phyloP scores from a whole-genome alignment of 208 protist species.

The Trypanosoma rangeli region DNA sequence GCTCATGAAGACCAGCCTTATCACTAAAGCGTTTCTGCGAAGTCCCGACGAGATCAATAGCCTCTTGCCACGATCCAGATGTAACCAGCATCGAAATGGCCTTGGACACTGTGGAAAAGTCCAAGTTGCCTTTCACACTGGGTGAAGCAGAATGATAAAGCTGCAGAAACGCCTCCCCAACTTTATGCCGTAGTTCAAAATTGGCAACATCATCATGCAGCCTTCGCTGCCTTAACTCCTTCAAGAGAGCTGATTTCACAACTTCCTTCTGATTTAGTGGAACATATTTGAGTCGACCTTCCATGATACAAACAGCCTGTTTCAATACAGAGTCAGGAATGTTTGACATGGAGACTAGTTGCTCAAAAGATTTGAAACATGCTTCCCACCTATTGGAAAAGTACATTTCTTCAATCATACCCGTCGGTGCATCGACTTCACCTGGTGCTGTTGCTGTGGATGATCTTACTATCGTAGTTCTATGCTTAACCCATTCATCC shows the following conservation, averaged over 20 bases:
- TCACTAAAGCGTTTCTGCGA: slow-evolving; percentile 44
- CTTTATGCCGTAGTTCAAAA: slow-evolving; percentile 26
- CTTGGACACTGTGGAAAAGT: slow-evolving; percentile 30
- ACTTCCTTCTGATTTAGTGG: slow-evolving; percentile 19
- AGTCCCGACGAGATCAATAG: slow-evolving; percentile 49
- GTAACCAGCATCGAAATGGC: slow-evolving; percentile 28
- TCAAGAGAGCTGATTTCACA: slow-evolving; percentile 13
- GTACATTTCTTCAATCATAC: slow-evolving; percentile 23
- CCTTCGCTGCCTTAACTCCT: slow-evolving; percentile 29
- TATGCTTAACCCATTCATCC: slow-evolving; percentile 57
- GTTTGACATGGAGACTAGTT: slow-evolving; percentile 8
- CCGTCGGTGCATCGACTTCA: background rate
- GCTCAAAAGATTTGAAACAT: slow-evolving; percentile 24
- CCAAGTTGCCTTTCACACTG: slow-evolving; percentile 29
- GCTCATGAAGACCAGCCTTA: slow-evolving; percentile 40
- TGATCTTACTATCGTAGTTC: background rate
- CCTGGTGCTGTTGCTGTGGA: background rate
- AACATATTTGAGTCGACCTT: slow-evolving; percentile 20
- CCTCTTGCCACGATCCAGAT: slow-evolving; percentile 61
- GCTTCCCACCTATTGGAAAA: slow-evolving; percentile 27
- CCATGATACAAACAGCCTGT: slow-evolving; percentile 26
- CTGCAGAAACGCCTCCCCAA: slow-evolving; percentile 30
- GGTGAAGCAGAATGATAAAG: slow-evolving; percentile 28
- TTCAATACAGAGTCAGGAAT: slow-evolving; percentile 1
- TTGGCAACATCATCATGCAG: slow-evolving; percentile 29